Evolutionary conservation across 2,329 filamentous ascomycete genomes (phyloP).

Genomic region (Beauveria medogensis): DNA sequence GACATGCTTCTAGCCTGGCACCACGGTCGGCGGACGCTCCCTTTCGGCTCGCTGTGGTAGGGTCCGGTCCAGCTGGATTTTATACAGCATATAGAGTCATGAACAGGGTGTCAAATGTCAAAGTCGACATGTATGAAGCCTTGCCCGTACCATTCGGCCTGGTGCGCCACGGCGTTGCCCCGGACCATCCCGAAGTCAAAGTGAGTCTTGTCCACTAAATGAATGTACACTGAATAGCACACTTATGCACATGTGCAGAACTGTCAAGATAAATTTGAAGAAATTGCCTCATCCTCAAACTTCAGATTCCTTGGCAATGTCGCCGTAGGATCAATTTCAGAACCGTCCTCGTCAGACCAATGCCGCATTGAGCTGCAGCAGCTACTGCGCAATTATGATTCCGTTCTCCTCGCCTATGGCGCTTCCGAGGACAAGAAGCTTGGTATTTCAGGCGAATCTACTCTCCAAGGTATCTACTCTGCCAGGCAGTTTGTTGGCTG

Average conservation of each 20-base stretch:
- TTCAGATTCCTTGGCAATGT: conserved; percentile 93
- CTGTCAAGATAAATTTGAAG: conserved; percentile 86
- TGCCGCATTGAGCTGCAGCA: conserved; percentile 55
- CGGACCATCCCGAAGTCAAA: conserved; percentile 97
- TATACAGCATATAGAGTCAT: conserved; percentile 86
- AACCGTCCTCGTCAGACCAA: conserved; percentile 24
- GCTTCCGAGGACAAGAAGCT: conserved; percentile 76
- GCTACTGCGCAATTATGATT: conserved; percentile 79
- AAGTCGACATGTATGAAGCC: conserved; percentile 93
- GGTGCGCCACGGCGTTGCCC: conserved; percentile 91
- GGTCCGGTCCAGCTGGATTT: conserved; percentile 92
- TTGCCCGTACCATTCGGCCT: conserved; percentile 88
- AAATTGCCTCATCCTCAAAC: conserved; percentile 71
- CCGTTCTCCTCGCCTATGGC: conserved; percentile 86
- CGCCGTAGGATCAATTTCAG: conserved; percentile 53
- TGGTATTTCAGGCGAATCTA: conserved; percentile 69
- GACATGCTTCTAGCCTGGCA: neutral
- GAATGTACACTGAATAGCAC: neutral
- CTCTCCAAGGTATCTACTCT: conserved; percentile 68
- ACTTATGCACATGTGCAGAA: conserved; percentile 48
- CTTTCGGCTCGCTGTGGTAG: conserved; percentile 78
- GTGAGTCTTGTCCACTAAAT: conserved; percentile 36
- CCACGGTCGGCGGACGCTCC: conserved; percentile 34
- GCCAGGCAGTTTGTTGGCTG: conserved; percentile 92
- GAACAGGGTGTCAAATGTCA: conserved; percentile 60